Evolutionary conservation across 1,284 basidiomycete genomes (phyloP), one percentile per base, ranked within the genome.

Genomic region (Melampsora abietis-canadensis): DNA sequence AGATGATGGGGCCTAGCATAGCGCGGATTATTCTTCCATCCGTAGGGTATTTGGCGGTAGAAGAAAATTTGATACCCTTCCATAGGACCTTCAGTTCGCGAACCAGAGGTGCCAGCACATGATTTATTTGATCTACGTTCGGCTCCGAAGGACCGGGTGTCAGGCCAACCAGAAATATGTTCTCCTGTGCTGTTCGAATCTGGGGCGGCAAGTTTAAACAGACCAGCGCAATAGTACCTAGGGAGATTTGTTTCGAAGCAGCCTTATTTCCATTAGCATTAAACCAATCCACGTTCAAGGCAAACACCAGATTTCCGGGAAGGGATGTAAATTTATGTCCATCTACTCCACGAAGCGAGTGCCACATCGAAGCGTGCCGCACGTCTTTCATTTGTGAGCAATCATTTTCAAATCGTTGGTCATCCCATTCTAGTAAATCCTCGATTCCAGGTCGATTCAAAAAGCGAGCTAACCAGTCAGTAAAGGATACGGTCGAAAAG

Each of bases 141-240:
- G 77, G 78, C 62, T 79, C 76, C 6, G 30, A 31, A 7, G 77
- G 78, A 1, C 79, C 78, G 5, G 80, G 83, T 81, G 80, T 81
- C 12, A 84, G 76, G 0, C 82, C 82, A 6, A 80, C 81, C 14
- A 84, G 78, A 70, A 78, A 84, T 17, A 84, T 78, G 62, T 84
- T 83, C 64, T 84, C 81, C 0, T 76, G 57, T 17, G 78, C 76
- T 75, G 81, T 81, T 0, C 83, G 81, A 24, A 82, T 47, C 4
- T 77, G 47, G 0, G 78, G 77, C 7, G 83, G 83, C 27, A 72
- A 40, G n/a, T 72, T 72, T 10, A 72, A 54, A 60, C 69, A 72
- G 40, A 72, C 24, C 47, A 66, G 4, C 4, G 31, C 46, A 44
- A 66, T 66, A 21, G 47, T 19, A 27, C 65, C 65, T 3, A 66